A percentile compares a stretch with the other conserved stretches of the same genome.
phyloP scores from a whole-genome alignment of 495 filamentous ascomycete species.

The Podospora bellae-mahoneyi region DNA sequence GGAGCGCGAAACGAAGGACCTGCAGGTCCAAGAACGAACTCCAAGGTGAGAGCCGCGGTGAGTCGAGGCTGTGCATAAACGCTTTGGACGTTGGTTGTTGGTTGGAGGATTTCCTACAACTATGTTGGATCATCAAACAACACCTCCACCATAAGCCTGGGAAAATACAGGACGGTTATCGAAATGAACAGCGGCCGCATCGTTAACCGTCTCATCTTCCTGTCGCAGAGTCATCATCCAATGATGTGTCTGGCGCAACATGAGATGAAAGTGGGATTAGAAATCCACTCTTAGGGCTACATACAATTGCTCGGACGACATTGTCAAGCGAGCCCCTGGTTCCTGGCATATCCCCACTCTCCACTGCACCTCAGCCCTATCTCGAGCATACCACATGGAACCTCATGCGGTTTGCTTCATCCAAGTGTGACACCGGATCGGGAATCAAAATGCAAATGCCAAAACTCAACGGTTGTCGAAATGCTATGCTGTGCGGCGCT shows the following conservation, averaged over 20 bases:
- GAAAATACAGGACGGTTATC: not conserved
- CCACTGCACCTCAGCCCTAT: not conserved
- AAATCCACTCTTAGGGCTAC: not conserved
- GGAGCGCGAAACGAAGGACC: not conserved
- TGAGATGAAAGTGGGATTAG: not conserved
- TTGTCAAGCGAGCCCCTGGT: not conserved
- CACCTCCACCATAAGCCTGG: not conserved
- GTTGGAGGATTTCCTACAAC: not conserved
- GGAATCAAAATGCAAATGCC: not conserved
- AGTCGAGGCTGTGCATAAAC: not conserved
- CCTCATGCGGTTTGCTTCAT: not conserved
- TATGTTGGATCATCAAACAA: not conserved
- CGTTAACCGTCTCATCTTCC: not conserved
- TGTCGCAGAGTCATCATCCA: not conserved
- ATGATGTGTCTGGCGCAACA: not conserved
- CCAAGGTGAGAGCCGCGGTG: not conserved
- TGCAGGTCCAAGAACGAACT: not conserved
- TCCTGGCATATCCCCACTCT: not conserved
- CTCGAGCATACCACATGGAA: not conserved
- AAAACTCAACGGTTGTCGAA: not conserved
- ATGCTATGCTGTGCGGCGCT: not conserved
- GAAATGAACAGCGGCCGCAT: not conserved
- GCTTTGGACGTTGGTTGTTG: not conserved
- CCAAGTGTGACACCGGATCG: not conserved
- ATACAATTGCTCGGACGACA: not conserved